These are phyloP conservation scores for Gleditsia sinensis DNA, from an alignment of 306 rosid species.

Conservation along the genomic window DNA sequence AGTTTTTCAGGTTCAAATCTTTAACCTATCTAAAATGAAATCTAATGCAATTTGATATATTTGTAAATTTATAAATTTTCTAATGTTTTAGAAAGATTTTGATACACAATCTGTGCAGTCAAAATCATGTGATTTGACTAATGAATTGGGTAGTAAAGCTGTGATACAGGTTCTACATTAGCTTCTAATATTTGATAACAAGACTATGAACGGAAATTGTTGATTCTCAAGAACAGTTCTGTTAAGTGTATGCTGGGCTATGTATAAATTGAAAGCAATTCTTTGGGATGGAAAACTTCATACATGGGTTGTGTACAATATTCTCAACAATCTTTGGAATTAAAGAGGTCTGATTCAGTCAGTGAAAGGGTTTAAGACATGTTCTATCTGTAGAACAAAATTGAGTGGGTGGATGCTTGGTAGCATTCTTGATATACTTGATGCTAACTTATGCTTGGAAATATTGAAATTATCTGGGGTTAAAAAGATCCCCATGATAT, in stretches of 20 bases:
- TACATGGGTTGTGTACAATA: conserved; percentile 39
- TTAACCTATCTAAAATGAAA: conserved; percentile 76
- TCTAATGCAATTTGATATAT: conserved; percentile 50
- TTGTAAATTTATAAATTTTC: conserved; percentile 44
- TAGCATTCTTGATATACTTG: conserved; percentile 21
- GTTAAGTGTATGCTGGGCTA: conserved; percentile 49
- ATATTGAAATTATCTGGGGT: not conserved
- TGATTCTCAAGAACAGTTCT: conserved; percentile 59
- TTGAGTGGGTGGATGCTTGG: conserved; percentile 18
- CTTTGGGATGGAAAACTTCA: conserved; percentile 46
- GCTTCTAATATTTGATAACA: conserved; percentile 64
- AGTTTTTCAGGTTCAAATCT: conserved; percentile 99
- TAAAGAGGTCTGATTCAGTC: conserved; percentile 43
- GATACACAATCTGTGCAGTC: conserved; percentile 34
- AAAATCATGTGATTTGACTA: conserved; percentile 65
- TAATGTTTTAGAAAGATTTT: conserved; percentile 35
- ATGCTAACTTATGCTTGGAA: conserved; percentile 2
- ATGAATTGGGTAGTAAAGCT: conserved; percentile 73
- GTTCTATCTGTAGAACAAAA: conserved; percentile 24
- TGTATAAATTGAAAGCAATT: conserved; percentile 53
- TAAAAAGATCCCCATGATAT: not conserved
- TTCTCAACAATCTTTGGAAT: conserved; percentile 32
- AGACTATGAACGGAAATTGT: conserved; percentile 67
- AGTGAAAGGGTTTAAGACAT: conserved; percentile 29
- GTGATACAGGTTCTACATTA: conserved; percentile 72